Conservation (phyloP, 2,329 filamentous ascomycete genomes). For the Cercospora janseana region DNA sequence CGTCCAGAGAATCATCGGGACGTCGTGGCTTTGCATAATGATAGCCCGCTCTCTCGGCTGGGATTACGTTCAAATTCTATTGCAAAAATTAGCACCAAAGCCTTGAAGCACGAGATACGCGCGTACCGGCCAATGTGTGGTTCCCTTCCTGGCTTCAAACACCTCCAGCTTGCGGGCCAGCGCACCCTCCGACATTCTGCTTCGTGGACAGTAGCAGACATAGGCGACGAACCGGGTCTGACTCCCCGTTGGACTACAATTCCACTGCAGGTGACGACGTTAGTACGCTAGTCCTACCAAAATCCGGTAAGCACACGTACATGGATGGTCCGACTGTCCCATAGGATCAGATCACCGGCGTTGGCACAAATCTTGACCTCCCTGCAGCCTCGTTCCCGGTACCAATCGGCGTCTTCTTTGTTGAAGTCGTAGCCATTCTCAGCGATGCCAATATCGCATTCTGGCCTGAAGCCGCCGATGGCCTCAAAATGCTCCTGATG, state of each 20-base stretch:
- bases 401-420: constrained; percentile 35
- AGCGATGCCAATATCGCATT: constrained; percentile 25
- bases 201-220: constrained; percentile 27
- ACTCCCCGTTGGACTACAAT: constrained; percentile 20
- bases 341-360: constrained; percentile 32
- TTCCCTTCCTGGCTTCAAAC: constrained; percentile 24
- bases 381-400: constrained; percentile 24
- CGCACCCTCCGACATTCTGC: constrained; percentile 17
- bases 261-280: no score
- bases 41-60: constrained; percentile 21
- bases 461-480: constrained; percentile 29
- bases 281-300: no score
- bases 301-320: no score
- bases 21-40: constrained; percentile 22
- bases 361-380: constrained; percentile 28
- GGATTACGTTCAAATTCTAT: constrained; percentile 28
- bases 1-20: constrained; percentile 22
- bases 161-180: constrained; percentile 24
- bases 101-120: not conserved
- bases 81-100: constrained; percentile 5
- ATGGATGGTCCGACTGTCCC: constrained; percentile 47
- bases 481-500: constrained; percentile 47
- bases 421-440: constrained; percentile 37
- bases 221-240: constrained; percentile 26
- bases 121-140: constrained; percentile 27